Evolutionary conservation across 2,329 filamentous ascomycete species (phyloP), one percentile per base, ranked within the genome.

Genomic region (Aspergillus pseudoglaucus): DNA sequence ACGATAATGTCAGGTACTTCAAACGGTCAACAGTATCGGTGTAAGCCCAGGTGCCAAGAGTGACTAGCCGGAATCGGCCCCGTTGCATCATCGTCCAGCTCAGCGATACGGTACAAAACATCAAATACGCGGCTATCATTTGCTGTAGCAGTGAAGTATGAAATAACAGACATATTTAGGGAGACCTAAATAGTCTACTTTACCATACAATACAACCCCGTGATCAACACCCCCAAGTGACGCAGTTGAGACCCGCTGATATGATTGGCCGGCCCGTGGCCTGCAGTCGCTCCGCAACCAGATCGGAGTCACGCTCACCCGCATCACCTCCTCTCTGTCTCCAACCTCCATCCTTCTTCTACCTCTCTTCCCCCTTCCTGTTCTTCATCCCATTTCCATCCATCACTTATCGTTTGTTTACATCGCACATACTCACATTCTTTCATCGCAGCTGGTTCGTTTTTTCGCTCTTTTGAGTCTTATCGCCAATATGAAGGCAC

Each of bases 401-500:
- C 37, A 39, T 39, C 37, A 3, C 17, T 18, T 39, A 15, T 18
- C 7, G 10, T 14, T 12, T 18, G 8, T 22, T 12, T 22, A 9
- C 15, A 18, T 18, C 37, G 35, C 47, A 42, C 51, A 47, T 47
- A 46, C 44, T 52, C 45, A 49, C 50, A 51, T 49, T 53, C 52
- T 53, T 58, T 58, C 44, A 37, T 39, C 10, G 37, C n/a, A n/a
- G 9, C 33, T 8, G 17, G 6, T 39, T 47, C 48, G 30, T 40
- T 49, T 40, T 49, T 47, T 45, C 42, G 33, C 32, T 51, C 44
- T 42, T 37, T 49, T 53, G 49, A 43, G 44, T 32, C 44, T 27
- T 48, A 44, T 50, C 47, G 51, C 45, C 53, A 57, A 69, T 52
- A 97, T 96, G 91, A 96, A 94, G 85, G 83, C 83, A 72, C 77